phyloP scores from a whole-genome alignment of 371 early-diverging fungal species.

The Batkoa obscura region DNA sequence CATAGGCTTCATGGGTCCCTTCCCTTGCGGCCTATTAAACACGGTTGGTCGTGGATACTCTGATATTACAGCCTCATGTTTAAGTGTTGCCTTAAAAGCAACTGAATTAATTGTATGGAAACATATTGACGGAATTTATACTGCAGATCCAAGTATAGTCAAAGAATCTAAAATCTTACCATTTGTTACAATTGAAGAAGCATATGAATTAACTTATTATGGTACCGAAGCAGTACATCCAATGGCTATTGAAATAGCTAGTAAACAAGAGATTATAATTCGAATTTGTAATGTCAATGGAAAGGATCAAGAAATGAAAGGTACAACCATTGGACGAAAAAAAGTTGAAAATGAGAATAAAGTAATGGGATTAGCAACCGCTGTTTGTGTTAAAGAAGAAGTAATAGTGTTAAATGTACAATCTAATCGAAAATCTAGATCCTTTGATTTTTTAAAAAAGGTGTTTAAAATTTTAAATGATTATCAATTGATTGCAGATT shows the following conservation, averaged over 20 bases:
- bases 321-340: slow-evolving; percentile 75
- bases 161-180: slow-evolving; percentile 66
- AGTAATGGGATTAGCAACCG: slow-evolving; percentile 78
- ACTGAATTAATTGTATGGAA: slow-evolving; percentile 94
- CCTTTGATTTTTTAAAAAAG: slow-evolving; percentile 89
- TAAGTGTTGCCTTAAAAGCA: slow-evolving; percentile 69
- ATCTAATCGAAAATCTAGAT: slow-evolving; percentile 80
- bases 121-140: slow-evolving; percentile 96
- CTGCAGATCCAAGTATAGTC: slow-evolving; percentile 93
- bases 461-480: slow-evolving; percentile 77
- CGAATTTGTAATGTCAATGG: neutral
- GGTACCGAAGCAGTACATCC: slow-evolving; percentile 96
- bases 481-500: slow-evolving; percentile 76
- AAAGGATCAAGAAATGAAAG: slow-evolving; percentile 14
- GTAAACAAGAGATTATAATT: neutral
- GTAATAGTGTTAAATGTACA: slow-evolving; percentile 84
- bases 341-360: too few relatives aligned
- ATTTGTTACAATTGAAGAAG: slow-evolving; percentile 91
- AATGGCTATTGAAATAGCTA: slow-evolving; percentile 91
- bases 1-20: slow-evolving; percentile 82
- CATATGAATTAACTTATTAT: slow-evolving; percentile 92
- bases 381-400: slow-evolving; percentile 89
- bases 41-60: slow-evolving; percentile 96
- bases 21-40: slow-evolving; percentile 79
- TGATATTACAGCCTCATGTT: slow-evolving; percentile 88